A percentile compares a stretch with the other conserved stretches of the same genome.
Conservation (phyloP, 768 basidiomycete species). For the Suillus luteus region DNA sequence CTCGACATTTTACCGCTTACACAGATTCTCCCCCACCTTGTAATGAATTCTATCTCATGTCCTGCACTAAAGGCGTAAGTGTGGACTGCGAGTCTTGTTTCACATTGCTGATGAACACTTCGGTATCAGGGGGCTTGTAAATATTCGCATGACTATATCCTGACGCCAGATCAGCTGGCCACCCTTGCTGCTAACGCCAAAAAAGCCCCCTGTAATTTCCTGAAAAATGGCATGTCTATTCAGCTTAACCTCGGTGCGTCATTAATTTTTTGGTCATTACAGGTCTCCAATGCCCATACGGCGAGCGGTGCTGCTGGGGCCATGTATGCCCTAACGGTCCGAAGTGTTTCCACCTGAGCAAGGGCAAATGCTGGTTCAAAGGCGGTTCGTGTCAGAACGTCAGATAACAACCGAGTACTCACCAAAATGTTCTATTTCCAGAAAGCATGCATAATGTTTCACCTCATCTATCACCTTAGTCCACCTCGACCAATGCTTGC, state of each 20-base stretch:
- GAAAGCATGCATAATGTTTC: conserved; percentile 43
- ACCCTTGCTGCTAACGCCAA: conserved; percentile 76
- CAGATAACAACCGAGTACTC: too few relatives aligned
- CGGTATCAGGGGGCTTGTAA: conserved; percentile 62
- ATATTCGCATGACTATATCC: conserved; percentile 79
- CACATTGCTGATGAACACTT: conserved; percentile 18
- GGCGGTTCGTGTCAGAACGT: conserved; percentile 44
- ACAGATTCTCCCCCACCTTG: conserved; percentile 86
- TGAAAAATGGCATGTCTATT: conserved; percentile 63
- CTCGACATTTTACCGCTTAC: conserved; percentile 16
- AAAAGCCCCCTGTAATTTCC: conserved; percentile 84
- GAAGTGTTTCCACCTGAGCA: conserved; percentile 65
- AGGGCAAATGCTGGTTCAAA: conserved; percentile 90
- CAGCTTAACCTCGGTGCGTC: not conserved
- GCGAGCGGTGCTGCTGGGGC: conserved; percentile 79
- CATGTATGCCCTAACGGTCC: conserved; percentile 81
- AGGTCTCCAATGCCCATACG: conserved; percentile 78
- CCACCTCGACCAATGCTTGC: conserved; percentile 25
- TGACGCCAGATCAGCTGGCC: conserved; percentile 71
- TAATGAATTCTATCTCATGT: conserved; percentile 83
- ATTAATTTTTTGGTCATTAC: conserved; percentile 10
- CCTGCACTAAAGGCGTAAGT: conserved; percentile 75
- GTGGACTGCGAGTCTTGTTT: not conserved
- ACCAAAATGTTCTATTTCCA: conserved; percentile 15
- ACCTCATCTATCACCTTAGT: conserved; percentile 19